Base-by-base conservation (phyloP, 768 basidiomycete species). In the Neoboletus brunneissimus region DNA sequence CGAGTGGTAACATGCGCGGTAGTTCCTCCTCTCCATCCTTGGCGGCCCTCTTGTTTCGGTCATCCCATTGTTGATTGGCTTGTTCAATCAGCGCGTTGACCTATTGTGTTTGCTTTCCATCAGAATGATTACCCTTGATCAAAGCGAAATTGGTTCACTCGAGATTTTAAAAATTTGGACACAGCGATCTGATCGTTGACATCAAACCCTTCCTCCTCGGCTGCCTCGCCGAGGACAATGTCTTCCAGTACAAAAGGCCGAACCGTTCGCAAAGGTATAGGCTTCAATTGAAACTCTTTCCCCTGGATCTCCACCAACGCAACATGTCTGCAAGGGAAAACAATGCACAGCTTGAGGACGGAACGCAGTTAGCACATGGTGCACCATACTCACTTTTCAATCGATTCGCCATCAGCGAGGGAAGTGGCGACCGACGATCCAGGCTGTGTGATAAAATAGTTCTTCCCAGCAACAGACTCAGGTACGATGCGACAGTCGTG, bases 401-500 rank as follows among this genome's bases (percentile, higher is more conserved):
- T 75, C 0, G 95, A 79, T 72, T 99, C 97, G 2, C 97, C 97
- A 51, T 95, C 91, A 1, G 94, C 90, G 22, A 99, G 77, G 32
- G 91, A 93, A 1, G 97, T 99, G 1, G 97, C 97, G 3, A 99
- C 87, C 0, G 90, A 91, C 0, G 93, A 95, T 2, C 97, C 97
- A 5, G 97, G 97, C 71, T 99, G 97, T 2, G 87, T 83, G 65
- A 99, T 94, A 65, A 82, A 86, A 74, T 99, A 99, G 16, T 81
- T 81, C 71, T 96, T 95, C 13, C 91, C 94, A 5, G 92, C 87
- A 9, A 99, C 96, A 6, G 85, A 81, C 65, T 97, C 93, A 0
- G 97, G 96, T 2, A 85, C 77, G 52, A 96, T 90, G 31, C 95
- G 84, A 66, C 96, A 98, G 71, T 98, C 97, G 68, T 99, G 97